Base-by-base conservation (phyloP, 108 stramenopile species). In the Cyclotella atomus region DNA sequence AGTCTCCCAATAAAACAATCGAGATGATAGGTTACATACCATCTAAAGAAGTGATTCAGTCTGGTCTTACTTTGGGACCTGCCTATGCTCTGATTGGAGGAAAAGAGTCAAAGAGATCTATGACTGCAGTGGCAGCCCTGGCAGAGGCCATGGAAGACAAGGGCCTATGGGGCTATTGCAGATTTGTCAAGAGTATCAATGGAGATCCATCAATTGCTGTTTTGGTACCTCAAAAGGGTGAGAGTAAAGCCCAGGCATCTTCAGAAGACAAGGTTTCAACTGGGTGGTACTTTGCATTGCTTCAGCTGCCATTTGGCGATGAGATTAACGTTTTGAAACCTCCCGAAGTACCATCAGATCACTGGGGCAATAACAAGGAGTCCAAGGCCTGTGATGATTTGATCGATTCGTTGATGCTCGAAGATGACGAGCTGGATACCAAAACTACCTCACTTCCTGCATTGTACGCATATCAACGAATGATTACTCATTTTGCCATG, bases 291-390 rank as follows among this genome's bases (percentile, higher is more conserved):
- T 62, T 94, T 17, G 52, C 83, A 20, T 86, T 94, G 30, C 54
- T 94, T 45, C 88, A 92, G 44, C 71, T 94, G 25, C 95, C 95
- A 16, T 96, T 89, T 76, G 81, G 75, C 2, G 88, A 87, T 45
- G 95, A 96, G 65, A 71, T 93, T 25, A 73, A 79, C 28, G 50
- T 77, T 43, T 59, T 79, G 33, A 77, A 45, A 12, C 36, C 68
- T 28, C 49, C 53, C n/a, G 53, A 47, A 32, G 59, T 57, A 17
- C 71, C 65, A 23, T 34, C 29, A 34, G 66, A 76, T 28, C 32
- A 57, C 27, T 57, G 44, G 50, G 60, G 74, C 2, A 70, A 63
- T 36, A 24, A 60, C 30, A 63, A 67, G 41, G 73, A 83, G 38
- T 53, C 63, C 16, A 44, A 71, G 30, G 72, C 53, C 57, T 84